Evolutionary conservation across 106 monocot genomes (phyloP).

Genomic region (Triglochin maritima): DNA sequence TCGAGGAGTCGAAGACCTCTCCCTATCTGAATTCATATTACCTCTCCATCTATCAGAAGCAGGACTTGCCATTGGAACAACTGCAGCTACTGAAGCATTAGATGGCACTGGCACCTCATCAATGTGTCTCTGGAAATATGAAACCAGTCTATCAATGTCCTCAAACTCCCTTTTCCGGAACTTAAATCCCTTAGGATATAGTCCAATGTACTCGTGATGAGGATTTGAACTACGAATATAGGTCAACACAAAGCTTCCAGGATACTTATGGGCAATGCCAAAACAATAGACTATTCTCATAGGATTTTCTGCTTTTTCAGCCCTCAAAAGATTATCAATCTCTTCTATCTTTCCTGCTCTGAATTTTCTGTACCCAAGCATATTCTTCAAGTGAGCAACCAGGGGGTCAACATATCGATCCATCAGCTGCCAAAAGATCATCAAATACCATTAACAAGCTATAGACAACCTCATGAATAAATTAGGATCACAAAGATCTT

Average conservation of each 20-base stretch:
- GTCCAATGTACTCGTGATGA: conserved; percentile 87
- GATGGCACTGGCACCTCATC: conserved; percentile 44
- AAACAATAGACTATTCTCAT: conserved; percentile 85
- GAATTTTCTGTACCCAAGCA: conserved; percentile 90
- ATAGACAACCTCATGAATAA: neutral
- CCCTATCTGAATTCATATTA: conserved; percentile 32
- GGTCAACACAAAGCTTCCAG: conserved; percentile 81
- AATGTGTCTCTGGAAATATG: conserved; percentile 80
- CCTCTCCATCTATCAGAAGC: conserved; percentile 45
- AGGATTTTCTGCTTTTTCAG: conserved; percentile 76
- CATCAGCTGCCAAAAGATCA: conserved; percentile 52
- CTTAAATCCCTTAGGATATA: conserved; percentile 89
- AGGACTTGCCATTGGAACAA: conserved; percentile 75
- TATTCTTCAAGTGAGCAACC: conserved; percentile 63
- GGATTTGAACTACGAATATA: conserved; percentile 79
- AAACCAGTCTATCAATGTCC: conserved; percentile 65
- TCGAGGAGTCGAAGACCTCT: conserved; percentile 39
- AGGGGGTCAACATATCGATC: conserved; percentile 96
- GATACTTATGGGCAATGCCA: conserved; percentile 86
- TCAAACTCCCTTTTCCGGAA: conserved; percentile 83
- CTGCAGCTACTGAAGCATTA: conserved; percentile 60
- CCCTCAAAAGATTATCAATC: conserved; percentile 55
- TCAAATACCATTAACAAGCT: neutral
- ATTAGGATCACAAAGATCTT: neutral
- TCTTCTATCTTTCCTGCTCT: conserved; percentile 46